Evolutionary conservation across 108 stramenopile genomes (phyloP).

Genomic region (Schizochytrium sp.): DNA sequence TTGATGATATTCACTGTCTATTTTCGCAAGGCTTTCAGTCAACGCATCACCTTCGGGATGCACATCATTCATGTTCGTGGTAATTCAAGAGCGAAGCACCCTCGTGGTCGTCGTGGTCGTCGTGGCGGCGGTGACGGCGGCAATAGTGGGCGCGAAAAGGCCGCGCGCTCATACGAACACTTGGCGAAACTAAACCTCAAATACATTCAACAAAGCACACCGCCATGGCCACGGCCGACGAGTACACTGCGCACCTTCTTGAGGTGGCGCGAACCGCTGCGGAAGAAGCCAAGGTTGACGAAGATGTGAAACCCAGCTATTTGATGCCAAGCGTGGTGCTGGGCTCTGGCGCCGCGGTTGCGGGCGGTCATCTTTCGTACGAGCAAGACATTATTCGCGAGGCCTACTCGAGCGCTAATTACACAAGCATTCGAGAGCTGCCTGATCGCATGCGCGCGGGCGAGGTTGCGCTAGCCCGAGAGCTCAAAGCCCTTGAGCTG

Average conservation of each 20-base stretch:
- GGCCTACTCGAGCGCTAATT: background rate
- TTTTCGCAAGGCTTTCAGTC: too few species aligned
- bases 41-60: too few species aligned
- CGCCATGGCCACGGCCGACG: background rate
- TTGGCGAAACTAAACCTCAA: too few species aligned
- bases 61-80: too few species aligned
- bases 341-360: background rate
- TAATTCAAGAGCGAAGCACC: too few species aligned
- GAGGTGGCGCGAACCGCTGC: background rate
- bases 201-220: too few species aligned
- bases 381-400: constrained; percentile 18
- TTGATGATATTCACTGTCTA: too few species aligned
- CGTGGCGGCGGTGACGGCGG: too few species aligned
- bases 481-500: background rate
- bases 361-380: background rate
- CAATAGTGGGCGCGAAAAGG: too few species aligned
- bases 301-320: background rate
- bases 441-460: background rate
- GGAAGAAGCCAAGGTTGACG: background rate
- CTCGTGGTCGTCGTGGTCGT: too few species aligned
- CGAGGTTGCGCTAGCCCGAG: background rate
- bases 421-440: background rate
- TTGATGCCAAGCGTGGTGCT: background rate
- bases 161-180: too few species aligned
- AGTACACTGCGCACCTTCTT: background rate